Evolutionary conservation across 2,329 filamentous ascomycete genomes (phyloP).

Genomic region (Neopestalotiopsis clavispora): DNA sequence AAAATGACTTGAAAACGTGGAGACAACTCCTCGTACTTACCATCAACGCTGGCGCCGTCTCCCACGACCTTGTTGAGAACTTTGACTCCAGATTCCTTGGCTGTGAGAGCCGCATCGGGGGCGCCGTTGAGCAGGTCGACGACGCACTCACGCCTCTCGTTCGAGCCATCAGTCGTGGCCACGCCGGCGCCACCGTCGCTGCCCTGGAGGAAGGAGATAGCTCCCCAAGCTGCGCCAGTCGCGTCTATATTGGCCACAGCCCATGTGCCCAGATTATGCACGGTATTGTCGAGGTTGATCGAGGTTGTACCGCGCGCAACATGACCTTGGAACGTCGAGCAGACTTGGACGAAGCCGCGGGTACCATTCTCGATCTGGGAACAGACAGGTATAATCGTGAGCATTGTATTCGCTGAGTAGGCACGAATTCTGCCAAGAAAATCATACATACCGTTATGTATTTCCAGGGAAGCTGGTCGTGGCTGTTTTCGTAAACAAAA

Average conservation of each 20-base stretch:
- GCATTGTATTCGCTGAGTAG: no score
- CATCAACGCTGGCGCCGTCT: constrained; percentile 21
- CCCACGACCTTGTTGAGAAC: constrained; percentile 29
- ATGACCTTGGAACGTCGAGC: constrained; percentile 30
- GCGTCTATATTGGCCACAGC: constrained; percentile 25
- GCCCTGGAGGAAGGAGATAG: constrained; percentile 29
- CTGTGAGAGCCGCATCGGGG: constrained; percentile 22
- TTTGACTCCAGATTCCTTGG: constrained; percentile 27
- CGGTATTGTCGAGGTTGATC: constrained; percentile 27
- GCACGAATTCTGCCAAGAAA: background rate
- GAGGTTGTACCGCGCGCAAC: constrained; percentile 28
- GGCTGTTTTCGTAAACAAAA: constrained; percentile 33
- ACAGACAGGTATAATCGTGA: background rate
- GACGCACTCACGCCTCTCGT: constrained; percentile 24
- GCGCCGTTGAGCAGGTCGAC: constrained; percentile 24
- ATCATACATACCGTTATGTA: constrained; percentile 27
- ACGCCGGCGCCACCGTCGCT: constrained; percentile 28
- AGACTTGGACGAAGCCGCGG: constrained; percentile 31
- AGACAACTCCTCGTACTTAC: no score
- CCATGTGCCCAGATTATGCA: constrained; percentile 32
- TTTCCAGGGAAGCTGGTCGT: constrained; percentile 33
- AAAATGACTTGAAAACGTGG: no score
- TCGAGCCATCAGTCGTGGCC: constrained; percentile 22
- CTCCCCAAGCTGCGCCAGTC: constrained; percentile 26
- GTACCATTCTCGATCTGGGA: constrained; percentile 25